Evolutionary conservation across 148 eudicot genomes (phyloP), one percentile per base, ranked within the genome.

Genomic region (Drosera capensis): DNA sequence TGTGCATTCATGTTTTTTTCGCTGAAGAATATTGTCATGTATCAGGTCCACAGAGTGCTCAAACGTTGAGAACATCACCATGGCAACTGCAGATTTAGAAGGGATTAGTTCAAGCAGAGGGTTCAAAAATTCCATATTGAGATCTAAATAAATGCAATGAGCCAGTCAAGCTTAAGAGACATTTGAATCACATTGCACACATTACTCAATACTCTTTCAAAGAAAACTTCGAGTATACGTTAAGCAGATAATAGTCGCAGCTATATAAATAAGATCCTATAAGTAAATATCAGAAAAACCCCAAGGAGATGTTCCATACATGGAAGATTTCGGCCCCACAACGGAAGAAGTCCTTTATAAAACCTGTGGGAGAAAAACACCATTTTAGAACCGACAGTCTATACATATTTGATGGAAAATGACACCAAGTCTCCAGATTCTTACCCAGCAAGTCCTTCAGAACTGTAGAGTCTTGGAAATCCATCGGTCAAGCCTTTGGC

Each of bases 241-340:
- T n/a, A n/a, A n/a, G n/a, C n/a, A n/a, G n/a, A n/a, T n/a, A n/a
- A n/a, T n/a, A n/a, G n/a, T n/a, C n/a, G n/a, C n/a, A n/a, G n/a
- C n/a, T n/a, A n/a, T n/a, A n/a, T n/a, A n/a, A n/a, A n/a, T n/a
- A 23, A 40, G 23, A 4, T 2, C 4, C 2, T 2, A 23, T 4
- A 19, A 9, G 23, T 6, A 19, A 19, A 12, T 1, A 49, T n/a
- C 2, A 17, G 24, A 29, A 17, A 46, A 14, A 19, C 9, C 25
- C 21, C 9, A 44, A 42, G 46, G 56, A 47, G 43, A 20, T 40
- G 45, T 74, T 79, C 83, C 96, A 88, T 75, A 88, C 96, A 88
- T 75, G 96, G 96, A 58, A 88, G 77, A 61, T 88, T 88, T 25
- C 96, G 92, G 19, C 96, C 80, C 94, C 94, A 83, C 44, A 88